These are phyloP conservation scores for Parafenestella ontariensis DNA, from an alignment of 2,329 filamentous ascomycete genomes.

Conservation along the genomic window DNA sequence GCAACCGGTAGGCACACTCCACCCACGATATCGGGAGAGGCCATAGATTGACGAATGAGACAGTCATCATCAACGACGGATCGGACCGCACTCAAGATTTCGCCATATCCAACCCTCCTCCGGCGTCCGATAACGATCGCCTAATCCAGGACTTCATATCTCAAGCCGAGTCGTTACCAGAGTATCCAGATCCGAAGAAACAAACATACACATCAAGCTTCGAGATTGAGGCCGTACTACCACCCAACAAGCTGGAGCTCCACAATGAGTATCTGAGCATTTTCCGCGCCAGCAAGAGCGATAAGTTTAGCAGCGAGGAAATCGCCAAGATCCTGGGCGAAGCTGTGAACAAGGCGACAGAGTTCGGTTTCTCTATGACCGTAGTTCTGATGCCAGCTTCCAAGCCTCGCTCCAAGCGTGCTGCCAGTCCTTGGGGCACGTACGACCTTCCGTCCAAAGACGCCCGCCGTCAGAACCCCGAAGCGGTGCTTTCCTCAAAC, in stretches of 20 bases:
- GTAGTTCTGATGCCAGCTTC: constrained; percentile 48
- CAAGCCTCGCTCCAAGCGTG: constrained; percentile 39
- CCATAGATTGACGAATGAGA: constrained; percentile 20
- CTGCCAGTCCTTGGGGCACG: constrained; percentile 43
- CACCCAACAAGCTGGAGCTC: constrained; percentile 24
- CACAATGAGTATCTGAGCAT: constrained; percentile 43
- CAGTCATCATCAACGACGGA: constrained; percentile 35
- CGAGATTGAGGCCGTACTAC: constrained; percentile 29
- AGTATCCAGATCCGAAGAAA: constrained; percentile 32
- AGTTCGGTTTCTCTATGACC: constrained; percentile 38
- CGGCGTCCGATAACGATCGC: constrained; percentile 42
- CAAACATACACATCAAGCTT: constrained; percentile 34
- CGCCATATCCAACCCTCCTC: constrained; percentile 43
- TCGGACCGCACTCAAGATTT: constrained; percentile 30
- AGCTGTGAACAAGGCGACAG: constrained; percentile 16
- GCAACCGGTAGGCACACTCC: constrained; percentile 37
- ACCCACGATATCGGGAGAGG: not conserved
- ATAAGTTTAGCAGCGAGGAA: constrained; percentile 19
- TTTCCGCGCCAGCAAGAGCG: constrained; percentile 32
- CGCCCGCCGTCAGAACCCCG: constrained; percentile 38
- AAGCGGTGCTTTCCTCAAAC: constrained; percentile 38
- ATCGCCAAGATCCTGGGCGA: constrained; percentile 19
- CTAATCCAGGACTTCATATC: constrained; percentile 45
- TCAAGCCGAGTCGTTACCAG: constrained; percentile 44
- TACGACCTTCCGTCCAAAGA: constrained; percentile 39